These are phyloP conservation scores for Collybiopsis confluens DNA, from an alignment of 768 basidiomycete genomes.

Conservation along the genomic window DNA sequence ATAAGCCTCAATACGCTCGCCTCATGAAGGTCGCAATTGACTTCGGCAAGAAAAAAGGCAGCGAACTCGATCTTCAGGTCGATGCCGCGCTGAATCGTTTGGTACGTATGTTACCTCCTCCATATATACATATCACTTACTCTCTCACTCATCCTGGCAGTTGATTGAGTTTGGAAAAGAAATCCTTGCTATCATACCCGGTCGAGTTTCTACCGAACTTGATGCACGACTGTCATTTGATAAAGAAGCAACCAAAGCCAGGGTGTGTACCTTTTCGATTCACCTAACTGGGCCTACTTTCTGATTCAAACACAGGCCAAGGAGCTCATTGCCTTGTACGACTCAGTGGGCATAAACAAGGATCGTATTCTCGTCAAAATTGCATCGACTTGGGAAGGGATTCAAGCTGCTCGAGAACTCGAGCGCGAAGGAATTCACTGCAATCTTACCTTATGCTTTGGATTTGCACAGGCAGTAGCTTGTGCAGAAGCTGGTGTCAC, in stretches of 20 bases:
- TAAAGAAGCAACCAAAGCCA: conserved; percentile 86
- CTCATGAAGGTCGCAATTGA: conserved; percentile 74
- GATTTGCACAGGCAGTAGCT: conserved; percentile 97
- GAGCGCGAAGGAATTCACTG: conserved; percentile 94
- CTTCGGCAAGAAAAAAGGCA: conserved; percentile 78
- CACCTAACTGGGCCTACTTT: neutral
- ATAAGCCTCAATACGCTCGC: conserved; percentile 80
- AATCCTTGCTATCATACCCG: conserved; percentile 93
- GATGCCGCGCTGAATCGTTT: conserved; percentile 85
- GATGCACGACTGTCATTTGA: conserved; percentile 97
- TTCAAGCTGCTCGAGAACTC: conserved; percentile 96
- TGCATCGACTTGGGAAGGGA: conserved; percentile 99
- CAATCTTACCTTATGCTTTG: conserved; percentile 98
- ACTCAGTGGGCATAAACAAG: conserved; percentile 88
- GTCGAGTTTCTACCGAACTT: conserved; percentile 98
- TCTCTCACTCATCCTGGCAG: conserved; percentile 20
- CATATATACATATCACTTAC: too few relatives aligned
- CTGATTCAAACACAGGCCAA: conserved; percentile 44
- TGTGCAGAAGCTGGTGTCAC: conserved; percentile 98
- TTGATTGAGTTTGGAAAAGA: conserved; percentile 97
- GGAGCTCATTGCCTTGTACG: conserved; percentile 90
- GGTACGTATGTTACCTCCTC: conserved; percentile 40
- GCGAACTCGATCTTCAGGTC: conserved; percentile 68
- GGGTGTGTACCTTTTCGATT: conserved; percentile 40
- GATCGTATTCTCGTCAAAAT: conserved; percentile 99